A percentile compares a stretch with the other conserved stretches of the same genome.
Evolutionary conservation across 345 rosid species (phyloP).

Genomic region (Stellera chamaejasme): DNA sequence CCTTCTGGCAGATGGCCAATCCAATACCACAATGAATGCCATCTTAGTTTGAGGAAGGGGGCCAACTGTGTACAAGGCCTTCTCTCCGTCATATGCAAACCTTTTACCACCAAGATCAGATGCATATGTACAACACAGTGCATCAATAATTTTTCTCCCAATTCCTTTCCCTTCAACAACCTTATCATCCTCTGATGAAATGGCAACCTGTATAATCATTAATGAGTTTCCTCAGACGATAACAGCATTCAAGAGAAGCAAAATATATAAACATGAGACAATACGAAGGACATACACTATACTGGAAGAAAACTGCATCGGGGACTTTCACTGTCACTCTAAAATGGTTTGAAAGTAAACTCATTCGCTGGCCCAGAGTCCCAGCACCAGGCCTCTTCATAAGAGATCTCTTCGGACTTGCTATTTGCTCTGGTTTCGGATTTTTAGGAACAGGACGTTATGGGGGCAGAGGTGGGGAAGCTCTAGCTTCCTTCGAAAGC

Average conservation of each 20-base stretch:
- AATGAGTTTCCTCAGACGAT: constrained; percentile 3
- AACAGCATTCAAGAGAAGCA: constrained; percentile 6
- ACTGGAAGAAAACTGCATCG: constrained; percentile 70
- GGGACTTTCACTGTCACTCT: constrained; percentile 40
- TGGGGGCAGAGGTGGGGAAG: constrained; percentile 22
- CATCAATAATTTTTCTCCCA: constrained; percentile 64
- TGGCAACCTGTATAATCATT: constrained; percentile 43
- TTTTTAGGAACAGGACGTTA: constrained; percentile 19
- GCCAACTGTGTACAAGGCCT: constrained; percentile 63
- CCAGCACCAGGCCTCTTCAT: constrained; percentile 48
- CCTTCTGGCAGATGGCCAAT: constrained; percentile 55
- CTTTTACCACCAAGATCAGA: constrained; percentile 51
- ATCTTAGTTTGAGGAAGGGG: constrained; percentile 57
- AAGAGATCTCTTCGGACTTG: constrained; percentile 36
- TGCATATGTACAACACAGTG: constrained; percentile 55
- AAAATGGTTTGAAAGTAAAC: constrained; percentile 62
- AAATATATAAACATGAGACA: no score
- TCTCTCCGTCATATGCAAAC: constrained; percentile 84
- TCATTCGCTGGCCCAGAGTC: constrained; percentile 32
- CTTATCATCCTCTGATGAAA: constrained; percentile 43
- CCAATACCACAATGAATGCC: constrained; percentile 56
- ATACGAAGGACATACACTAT: constrained; percentile 41
- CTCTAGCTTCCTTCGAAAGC: constrained; percentile 9
- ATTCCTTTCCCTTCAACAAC: constrained; percentile 53
- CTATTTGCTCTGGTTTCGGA: constrained; percentile 21